phyloP scores from a whole-genome alignment of 371 early-diverging fungal species.

The Encephalitozoon intestinalis region DNA sequence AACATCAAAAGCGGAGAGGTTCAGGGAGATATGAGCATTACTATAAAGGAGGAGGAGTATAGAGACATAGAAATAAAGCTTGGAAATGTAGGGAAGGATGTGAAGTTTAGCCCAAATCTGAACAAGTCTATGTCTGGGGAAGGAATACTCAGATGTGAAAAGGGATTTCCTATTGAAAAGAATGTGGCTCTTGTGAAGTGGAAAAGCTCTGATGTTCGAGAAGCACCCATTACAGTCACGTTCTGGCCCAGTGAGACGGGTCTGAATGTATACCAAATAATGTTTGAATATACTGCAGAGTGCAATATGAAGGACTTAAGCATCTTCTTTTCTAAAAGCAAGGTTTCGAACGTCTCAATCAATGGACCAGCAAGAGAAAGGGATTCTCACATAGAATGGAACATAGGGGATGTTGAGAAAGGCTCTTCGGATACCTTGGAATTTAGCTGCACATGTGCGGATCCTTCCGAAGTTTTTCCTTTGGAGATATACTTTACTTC shows the following conservation, averaged over 20 bases:
- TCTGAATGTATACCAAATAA: conserved; percentile 24
- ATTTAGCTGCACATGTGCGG: conserved; percentile 35
- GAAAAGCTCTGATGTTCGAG: conserved; percentile 20
- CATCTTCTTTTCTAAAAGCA: conserved; percentile 30
- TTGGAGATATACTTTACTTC: conserved; percentile 39
- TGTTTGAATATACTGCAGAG: conserved; percentile 40
- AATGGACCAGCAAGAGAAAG: conserved; percentile 7
- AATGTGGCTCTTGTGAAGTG: conserved; percentile 57
- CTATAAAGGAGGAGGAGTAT: conserved; percentile 48
- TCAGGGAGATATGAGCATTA: conserved; percentile 49
- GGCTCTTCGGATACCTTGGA: conserved; percentile 36
- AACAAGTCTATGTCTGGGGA: conserved; percentile 31
- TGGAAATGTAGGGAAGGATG: background rate
- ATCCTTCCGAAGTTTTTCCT: conserved; percentile 43
- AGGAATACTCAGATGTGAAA: conserved; percentile 31
- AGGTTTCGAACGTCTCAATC: conserved; percentile 17
- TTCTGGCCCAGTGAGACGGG: conserved; percentile 51
- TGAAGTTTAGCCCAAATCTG: conserved; percentile 55
- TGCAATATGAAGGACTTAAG: conserved; percentile 24
- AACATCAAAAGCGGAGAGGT: conserved; percentile 32
- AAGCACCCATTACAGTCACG: conserved; percentile 45
- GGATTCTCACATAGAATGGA: conserved; percentile 22
- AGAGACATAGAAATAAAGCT: conserved; percentile 36
- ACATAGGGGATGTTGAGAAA: conserved; percentile 13
- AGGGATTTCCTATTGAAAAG: conserved; percentile 51